Evolutionary conservation across 176 grass and related monocot genomes (phyloP).

Genomic region (Neostapfia colusana): DNA sequence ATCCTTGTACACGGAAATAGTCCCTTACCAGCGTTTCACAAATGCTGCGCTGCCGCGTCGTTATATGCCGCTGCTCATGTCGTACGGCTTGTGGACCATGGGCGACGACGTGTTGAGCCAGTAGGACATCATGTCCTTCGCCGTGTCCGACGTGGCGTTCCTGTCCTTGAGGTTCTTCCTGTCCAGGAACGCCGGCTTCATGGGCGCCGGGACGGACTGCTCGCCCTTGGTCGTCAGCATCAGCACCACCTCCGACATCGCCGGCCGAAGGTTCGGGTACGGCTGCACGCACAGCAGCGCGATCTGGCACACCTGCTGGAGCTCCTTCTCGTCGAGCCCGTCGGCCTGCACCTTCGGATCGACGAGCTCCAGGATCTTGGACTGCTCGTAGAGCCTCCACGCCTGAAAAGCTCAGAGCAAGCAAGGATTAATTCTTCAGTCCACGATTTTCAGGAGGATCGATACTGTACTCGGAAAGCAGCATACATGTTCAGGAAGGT

Average conservation of each 20-base stretch:
- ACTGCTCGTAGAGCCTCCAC: slow-evolving; percentile 51
- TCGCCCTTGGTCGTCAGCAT: slow-evolving; percentile 52
- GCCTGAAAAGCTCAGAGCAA: slow-evolving; percentile 34
- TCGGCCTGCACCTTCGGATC: slow-evolving; percentile 30
- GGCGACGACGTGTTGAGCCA: slow-evolving; percentile 57
- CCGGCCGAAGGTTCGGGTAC: slow-evolving; percentile 38
- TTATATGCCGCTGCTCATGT: slow-evolving; percentile 46
- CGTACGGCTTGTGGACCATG: slow-evolving; percentile 45
- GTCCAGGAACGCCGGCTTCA: slow-evolving; percentile 53
- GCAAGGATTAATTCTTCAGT: not conserved
- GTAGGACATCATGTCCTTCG: slow-evolving; percentile 35
- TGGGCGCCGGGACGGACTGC: slow-evolving; percentile 37
- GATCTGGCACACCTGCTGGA: slow-evolving; percentile 50
- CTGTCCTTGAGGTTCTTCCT: slow-evolving; percentile 51
- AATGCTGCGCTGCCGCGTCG: not conserved
- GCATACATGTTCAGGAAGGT: slow-evolving; percentile 49
- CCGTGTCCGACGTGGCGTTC: slow-evolving; percentile 32
- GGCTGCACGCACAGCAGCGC: slow-evolving; percentile 58
- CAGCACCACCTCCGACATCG: slow-evolving; percentile 53
- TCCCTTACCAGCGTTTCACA: not conserved
- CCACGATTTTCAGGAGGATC: not conserved
- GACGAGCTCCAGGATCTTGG: slow-evolving; percentile 50
- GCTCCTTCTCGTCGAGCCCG: slow-evolving; percentile 35
- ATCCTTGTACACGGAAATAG: not conserved
- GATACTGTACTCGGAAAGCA: not conserved